Conservation (phyloP, 2,329 filamentous ascomycete genomes). For the Colletotrichum siamense region DNA sequence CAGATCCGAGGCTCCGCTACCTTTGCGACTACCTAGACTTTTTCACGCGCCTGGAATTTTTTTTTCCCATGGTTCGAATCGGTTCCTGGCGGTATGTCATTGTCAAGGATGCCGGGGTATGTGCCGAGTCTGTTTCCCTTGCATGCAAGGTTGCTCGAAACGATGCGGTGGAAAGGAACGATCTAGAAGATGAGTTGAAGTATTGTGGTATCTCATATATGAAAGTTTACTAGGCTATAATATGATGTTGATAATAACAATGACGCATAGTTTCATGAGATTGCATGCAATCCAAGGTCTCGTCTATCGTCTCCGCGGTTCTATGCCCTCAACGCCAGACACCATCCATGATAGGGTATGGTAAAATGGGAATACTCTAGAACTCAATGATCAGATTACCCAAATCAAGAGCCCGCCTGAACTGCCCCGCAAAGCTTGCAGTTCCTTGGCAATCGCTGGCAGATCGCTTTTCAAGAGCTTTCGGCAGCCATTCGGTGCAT, state of each 20-base stretch:
- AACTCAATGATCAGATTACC: slow-evolving; percentile 33
- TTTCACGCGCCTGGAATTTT: not conserved
- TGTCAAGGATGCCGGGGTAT: not conserved
- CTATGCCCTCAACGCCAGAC: not conserved
- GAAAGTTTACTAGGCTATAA: not conserved
- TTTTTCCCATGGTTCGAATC: not conserved
- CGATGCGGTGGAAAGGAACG: not conserved
- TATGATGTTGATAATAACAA: not conserved
- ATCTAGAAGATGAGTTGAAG: not conserved
- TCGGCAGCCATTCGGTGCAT: slow-evolving; percentile 67
- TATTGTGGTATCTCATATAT: not conserved
- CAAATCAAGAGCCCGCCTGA: slow-evolving; percentile 52
- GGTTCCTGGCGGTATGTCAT: not conserved
- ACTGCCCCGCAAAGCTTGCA: slow-evolving; percentile 56
- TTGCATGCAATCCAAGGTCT: not conserved
- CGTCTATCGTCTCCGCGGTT: not conserved
- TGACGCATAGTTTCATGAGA: not conserved
- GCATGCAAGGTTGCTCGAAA: not conserved
- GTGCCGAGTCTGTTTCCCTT: not conserved
- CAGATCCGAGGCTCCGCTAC: slow-evolving; percentile 9
- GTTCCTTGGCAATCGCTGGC: slow-evolving; percentile 61
- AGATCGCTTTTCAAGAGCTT: slow-evolving; percentile 58
- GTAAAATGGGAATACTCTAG: slow-evolving; percentile 20
- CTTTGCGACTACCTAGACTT: not conserved
- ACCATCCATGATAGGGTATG: not conserved